phyloP scores from a whole-genome alignment of 2,329 filamentous ascomycete species.

The Monosporascus sp. region DNA sequence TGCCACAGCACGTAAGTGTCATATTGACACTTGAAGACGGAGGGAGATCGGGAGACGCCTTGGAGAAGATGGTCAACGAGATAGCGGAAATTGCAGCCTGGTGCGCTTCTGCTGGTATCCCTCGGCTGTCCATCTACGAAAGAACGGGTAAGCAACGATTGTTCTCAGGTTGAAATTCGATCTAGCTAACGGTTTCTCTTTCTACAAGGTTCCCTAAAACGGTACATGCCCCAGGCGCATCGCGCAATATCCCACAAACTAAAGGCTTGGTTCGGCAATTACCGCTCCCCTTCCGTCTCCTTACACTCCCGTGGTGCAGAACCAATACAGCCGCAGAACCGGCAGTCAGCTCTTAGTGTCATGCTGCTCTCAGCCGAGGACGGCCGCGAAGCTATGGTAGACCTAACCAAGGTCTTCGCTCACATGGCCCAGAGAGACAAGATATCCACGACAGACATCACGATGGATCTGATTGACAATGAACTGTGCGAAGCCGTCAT shows the following conservation, averaged over 20 bases:
- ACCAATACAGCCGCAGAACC: conserved; percentile 28
- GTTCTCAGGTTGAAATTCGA: not conserved
- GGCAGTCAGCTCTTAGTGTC: conserved; percentile 46
- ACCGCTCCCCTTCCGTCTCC: conserved; percentile 63
- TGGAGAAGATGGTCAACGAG: conserved; percentile 84
- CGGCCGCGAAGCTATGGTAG: conserved; percentile 87
- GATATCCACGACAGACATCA: conserved; percentile 75
- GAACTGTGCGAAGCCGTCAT: conserved; percentile 78
- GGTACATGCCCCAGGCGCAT: conserved; percentile 80
- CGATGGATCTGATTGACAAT: conserved; percentile 77
- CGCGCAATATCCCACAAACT: conserved; percentile 74
- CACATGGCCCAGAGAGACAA: conserved; percentile 93
- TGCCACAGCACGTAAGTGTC: conserved; percentile 84
- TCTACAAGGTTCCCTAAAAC: conserved; percentile 74
- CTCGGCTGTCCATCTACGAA: conserved; percentile 85
- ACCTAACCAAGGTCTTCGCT: conserved; percentile 87
- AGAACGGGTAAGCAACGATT: conserved; percentile 64
- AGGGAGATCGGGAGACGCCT: conserved; percentile 61
- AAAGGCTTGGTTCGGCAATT: conserved; percentile 76
- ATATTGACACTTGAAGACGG: conserved; percentile 71
- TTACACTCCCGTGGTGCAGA: conserved; percentile 37
- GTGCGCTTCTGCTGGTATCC: conserved; percentile 86
- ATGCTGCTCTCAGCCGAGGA: conserved; percentile 84
- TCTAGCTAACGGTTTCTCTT: conserved; percentile 8
- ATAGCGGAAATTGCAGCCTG: conserved; percentile 88